Evolutionary conservation across 139 green algal genomes (phyloP).

Genomic region (Chloropicon primus): DNA sequence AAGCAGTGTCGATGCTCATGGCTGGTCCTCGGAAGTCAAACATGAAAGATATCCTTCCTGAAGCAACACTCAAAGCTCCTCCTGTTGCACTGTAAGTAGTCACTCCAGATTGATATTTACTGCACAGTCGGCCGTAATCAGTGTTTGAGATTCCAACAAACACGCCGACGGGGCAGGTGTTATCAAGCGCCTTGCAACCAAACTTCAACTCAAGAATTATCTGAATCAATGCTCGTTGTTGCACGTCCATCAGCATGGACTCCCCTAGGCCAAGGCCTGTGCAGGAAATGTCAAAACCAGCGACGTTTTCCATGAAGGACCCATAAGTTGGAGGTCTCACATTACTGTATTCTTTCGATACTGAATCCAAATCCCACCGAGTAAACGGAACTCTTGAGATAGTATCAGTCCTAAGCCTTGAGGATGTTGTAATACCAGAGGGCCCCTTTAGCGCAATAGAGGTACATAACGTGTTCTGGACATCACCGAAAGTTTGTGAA

Average conservation of each 20-base stretch:
- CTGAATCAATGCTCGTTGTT: neutral
- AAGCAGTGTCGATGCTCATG: constrained; percentile 40
- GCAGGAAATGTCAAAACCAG: neutral
- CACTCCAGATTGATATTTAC: neutral
- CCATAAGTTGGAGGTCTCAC: neutral
- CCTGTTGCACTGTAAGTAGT: constrained; percentile 3
- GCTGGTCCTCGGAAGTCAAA: constrained; percentile 21
- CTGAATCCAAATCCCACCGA: neutral
- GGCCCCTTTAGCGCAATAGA: neutral
- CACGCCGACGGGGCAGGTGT: constrained; percentile 20
- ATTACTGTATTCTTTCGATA: neutral
- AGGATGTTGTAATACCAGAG: neutral
- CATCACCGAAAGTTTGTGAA: neutral
- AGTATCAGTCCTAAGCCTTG: neutral
- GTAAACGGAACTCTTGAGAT: neutral
- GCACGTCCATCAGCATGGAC: neutral
- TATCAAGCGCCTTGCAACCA: neutral
- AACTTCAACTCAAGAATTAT: neutral
- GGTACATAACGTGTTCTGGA: neutral
- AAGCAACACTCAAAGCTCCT: constrained; percentile 4
- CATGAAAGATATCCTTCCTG: constrained; percentile 2
- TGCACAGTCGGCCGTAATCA: constrained; percentile 45
- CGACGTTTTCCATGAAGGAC: neutral
- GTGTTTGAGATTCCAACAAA: constrained; percentile 53
- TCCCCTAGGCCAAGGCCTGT: neutral